Evolutionary conservation across 2,329 filamentous ascomycete genomes (phyloP).

Genomic region (Onygena corvina): DNA sequence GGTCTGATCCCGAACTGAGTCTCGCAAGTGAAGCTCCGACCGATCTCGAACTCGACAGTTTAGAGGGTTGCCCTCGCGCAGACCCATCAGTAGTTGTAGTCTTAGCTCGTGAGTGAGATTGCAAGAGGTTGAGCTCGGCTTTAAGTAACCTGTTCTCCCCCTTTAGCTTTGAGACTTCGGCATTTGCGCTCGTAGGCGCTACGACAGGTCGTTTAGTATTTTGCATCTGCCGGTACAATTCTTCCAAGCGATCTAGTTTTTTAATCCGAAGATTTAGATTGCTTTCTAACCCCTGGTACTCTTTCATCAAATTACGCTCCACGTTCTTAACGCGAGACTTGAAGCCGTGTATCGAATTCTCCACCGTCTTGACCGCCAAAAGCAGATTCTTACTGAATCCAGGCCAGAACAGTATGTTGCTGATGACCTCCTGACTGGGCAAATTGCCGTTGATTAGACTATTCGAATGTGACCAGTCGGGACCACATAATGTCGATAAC

Average conservation of each 20-base stretch:
- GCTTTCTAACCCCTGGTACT: constrained; percentile 76
- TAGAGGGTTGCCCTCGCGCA: constrained; percentile 18
- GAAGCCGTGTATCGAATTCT: constrained; percentile 66
- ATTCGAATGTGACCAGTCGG: constrained; percentile 84
- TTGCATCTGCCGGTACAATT: constrained; percentile 54
- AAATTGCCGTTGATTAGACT: constrained; percentile 78
- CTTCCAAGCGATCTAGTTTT: constrained; percentile 77
- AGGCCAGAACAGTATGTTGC: constrained; percentile 60
- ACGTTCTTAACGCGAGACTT: constrained; percentile 66
- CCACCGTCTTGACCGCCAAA: constrained; percentile 74
- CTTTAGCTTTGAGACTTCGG: constrained; percentile 48
- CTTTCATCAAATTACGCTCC: constrained; percentile 81
- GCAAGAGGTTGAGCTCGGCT: constrained; percentile 56
- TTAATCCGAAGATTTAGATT: constrained; percentile 68
- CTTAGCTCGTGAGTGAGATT: constrained; percentile 48
- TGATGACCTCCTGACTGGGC: constrained; percentile 73
- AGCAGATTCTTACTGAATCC: constrained; percentile 85
- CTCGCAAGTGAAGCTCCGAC: constrained; percentile 2
- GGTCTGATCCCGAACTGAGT: constrained; percentile 15
- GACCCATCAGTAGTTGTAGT: constrained; percentile 32
- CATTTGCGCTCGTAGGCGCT: constrained; percentile 26
- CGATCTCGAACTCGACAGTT: background rate
- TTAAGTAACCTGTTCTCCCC: constrained; percentile 50
- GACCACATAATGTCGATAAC: constrained; percentile 71
- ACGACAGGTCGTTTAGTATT: constrained; percentile 24